Percentiles rank a stretch among this genome's conserved stretches.
Evolutionary conservation across 805 yeast species (phyloP).

Genomic region (Candida takata): DNA sequence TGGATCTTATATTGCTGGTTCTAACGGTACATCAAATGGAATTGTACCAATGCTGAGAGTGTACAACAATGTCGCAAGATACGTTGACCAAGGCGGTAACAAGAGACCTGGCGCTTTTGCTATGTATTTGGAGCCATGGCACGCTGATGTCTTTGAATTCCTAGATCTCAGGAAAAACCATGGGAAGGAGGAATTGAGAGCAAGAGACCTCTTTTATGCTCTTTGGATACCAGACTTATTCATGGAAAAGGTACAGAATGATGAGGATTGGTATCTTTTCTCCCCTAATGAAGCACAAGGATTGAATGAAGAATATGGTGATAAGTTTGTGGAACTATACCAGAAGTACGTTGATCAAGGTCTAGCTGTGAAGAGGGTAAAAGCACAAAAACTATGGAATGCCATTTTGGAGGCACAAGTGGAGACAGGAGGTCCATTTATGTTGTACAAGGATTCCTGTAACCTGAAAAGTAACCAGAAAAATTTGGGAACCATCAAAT

Average conservation of each 20-base stretch:
- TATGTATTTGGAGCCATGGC: slow-evolving; percentile 95
- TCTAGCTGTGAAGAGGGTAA: slow-evolving; percentile 54
- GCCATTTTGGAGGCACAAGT: slow-evolving; percentile 88
- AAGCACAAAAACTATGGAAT: slow-evolving; percentile 92
- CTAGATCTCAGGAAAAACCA: slow-evolving; percentile 86
- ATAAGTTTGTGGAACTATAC: slow-evolving; percentile 70
- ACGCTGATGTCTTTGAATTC: slow-evolving; percentile 82
- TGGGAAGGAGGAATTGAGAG: slow-evolving; percentile 91
- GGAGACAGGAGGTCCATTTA: slow-evolving; percentile 95
- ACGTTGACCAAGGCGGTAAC: slow-evolving; percentile 98
- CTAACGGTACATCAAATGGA: slow-evolving; percentile 91
- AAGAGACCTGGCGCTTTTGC: slow-evolving; percentile 98
- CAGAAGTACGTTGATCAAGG: slow-evolving; percentile 66
- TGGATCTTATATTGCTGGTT: slow-evolving; percentile 89
- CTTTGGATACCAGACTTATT: slow-evolving; percentile 94
- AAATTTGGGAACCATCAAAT: slow-evolving; percentile 87
- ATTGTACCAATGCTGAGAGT: slow-evolving; percentile 93
- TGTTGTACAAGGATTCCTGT: slow-evolving; percentile 91
- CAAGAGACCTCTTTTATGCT: slow-evolving; percentile 89
- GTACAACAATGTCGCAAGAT: slow-evolving; percentile 91
- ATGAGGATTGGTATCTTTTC: slow-evolving; percentile 81
- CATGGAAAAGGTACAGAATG: slow-evolving; percentile 79
- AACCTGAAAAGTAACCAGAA: slow-evolving; percentile 84
- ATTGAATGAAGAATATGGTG: slow-evolving; percentile 75
- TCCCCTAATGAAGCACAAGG: slow-evolving; percentile 91